phyloP scores from a whole-genome alignment of 148 eudicot species.

The Rhododendron kiyosumense region DNA sequence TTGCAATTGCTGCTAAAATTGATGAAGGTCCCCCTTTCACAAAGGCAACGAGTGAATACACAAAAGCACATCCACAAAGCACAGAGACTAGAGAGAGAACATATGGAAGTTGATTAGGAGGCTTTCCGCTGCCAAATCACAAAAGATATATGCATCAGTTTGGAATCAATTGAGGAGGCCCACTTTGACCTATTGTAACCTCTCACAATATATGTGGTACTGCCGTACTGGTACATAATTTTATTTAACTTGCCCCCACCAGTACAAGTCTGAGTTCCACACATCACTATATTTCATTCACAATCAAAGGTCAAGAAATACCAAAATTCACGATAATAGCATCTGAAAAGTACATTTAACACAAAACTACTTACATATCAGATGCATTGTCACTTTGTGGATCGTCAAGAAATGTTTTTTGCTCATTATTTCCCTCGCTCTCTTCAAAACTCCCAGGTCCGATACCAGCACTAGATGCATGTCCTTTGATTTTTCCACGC shows the following conservation, averaged over 20 bases:
- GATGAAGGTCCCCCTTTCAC: constrained; percentile 58
- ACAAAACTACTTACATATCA: constrained; percentile 43
- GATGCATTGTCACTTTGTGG: constrained; percentile 38
- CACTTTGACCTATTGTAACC: neutral
- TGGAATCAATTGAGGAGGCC: neutral
- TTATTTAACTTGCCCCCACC: neutral
- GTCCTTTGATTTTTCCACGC: constrained; percentile 31
- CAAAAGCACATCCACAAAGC: constrained; percentile 46
- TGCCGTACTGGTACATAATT: neutral
- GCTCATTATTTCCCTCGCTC: constrained; percentile 27
- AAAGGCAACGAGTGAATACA: constrained; percentile 52
- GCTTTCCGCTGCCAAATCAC: constrained; percentile 53
- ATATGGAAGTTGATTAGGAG: constrained; percentile 48
- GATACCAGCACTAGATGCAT: constrained; percentile 64
- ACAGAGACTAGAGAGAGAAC: constrained; percentile 57
- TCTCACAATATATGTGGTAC: neutral
- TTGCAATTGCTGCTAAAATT: constrained; percentile 64
- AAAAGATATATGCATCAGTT: constrained; percentile 26
- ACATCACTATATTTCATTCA: neutral
- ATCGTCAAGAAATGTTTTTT: constrained; percentile 22
- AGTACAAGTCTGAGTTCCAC: neutral
- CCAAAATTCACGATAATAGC: neutral
- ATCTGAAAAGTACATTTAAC: neutral
- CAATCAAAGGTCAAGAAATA: neutral
- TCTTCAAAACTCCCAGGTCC: constrained; percentile 61